Evolutionary conservation across 305 asterid species (phyloP).

Genomic region (Andrographis paniculata): DNA sequence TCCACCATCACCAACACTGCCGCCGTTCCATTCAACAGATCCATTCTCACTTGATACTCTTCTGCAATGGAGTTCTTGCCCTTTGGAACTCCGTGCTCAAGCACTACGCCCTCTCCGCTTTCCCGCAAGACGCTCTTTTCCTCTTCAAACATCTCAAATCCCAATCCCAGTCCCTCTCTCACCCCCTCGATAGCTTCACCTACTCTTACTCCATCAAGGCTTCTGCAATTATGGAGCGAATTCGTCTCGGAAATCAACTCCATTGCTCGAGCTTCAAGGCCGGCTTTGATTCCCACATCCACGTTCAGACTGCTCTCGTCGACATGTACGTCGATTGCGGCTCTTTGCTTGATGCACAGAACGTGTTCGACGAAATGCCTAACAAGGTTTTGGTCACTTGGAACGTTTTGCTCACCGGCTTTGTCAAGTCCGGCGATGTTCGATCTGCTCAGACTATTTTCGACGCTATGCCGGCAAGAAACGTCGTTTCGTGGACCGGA

Average conservation of each 20-base stretch:
- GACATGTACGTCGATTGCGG: conserved; percentile 60
- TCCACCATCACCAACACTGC: conserved; percentile 32
- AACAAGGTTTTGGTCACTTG: conserved; percentile 55
- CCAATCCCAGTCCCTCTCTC: conserved; percentile 17
- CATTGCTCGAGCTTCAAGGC: conserved; percentile 42
- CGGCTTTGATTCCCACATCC: conserved; percentile 50
- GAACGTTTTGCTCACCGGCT: conserved; percentile 74
- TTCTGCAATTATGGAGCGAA: conserved; percentile 32
- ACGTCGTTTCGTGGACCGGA: conserved; percentile 80
- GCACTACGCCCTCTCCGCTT: conserved; percentile 47
- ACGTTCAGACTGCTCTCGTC: conserved; percentile 67
- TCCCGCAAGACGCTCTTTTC: conserved; percentile 47
- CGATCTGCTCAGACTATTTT: conserved; percentile 41
- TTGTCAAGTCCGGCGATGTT: conserved; percentile 57
- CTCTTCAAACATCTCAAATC: conserved; percentile 43
- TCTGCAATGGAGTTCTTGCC: conserved; percentile 17
- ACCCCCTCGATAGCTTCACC: conserved; percentile 58
- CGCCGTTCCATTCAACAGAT: conserved; percentile 57
- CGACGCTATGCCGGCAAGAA: conserved; percentile 61
- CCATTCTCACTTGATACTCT: conserved; percentile 45
- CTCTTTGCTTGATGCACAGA: conserved; percentile 33
- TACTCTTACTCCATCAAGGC: conserved; percentile 69
- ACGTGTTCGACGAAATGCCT: conserved; percentile 69
- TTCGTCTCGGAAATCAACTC: conserved; percentile 36
- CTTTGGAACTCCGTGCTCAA: conserved; percentile 65